Conservation (phyloP, 176 grass and related monocot species). For the Bromus sterilis region DNA sequence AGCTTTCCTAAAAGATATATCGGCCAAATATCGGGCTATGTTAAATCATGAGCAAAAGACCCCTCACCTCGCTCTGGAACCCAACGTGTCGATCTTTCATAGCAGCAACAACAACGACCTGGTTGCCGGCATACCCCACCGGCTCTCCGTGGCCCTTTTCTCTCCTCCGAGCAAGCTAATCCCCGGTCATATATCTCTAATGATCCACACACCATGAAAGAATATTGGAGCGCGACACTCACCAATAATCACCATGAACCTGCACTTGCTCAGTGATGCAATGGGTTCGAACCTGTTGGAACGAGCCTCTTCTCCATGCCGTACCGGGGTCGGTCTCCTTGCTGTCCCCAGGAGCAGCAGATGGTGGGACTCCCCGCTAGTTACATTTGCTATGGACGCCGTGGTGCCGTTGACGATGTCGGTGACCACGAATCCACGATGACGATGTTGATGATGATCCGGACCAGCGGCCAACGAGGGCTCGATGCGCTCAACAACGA, state of each 20-base stretch:
- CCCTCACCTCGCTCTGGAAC: too few relatives aligned
- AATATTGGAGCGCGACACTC: too few relatives aligned
- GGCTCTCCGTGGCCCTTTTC: too few relatives aligned
- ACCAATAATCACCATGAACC: background rate
- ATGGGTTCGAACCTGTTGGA: constrained; percentile 65
- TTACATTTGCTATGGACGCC: background rate
- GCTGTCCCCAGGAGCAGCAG: background rate
- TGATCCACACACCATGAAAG: too few relatives aligned
- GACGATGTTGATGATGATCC: background rate
- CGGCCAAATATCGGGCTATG: too few relatives aligned
- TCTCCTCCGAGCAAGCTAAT: too few relatives aligned
- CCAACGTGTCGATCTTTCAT: too few relatives aligned
- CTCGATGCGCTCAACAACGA: constrained; percentile 1
- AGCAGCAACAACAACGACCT: too few relatives aligned
- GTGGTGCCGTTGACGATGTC: background rate
- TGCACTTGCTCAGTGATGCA: constrained; percentile 46
- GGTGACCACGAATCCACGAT: background rate
- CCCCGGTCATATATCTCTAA: too few relatives aligned
- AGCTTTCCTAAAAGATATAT: too few relatives aligned
- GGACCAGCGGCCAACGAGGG: background rate
- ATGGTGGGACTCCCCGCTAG: constrained; percentile 8
- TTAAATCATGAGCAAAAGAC: too few relatives aligned
- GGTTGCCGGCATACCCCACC: too few relatives aligned
- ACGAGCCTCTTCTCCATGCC: constrained; percentile 69
- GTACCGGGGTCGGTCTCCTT: constrained; percentile 53